Evolutionary conservation across 768 basidiomycete genomes (phyloP).

Genomic region (Podaxis carcinomalis): DNA sequence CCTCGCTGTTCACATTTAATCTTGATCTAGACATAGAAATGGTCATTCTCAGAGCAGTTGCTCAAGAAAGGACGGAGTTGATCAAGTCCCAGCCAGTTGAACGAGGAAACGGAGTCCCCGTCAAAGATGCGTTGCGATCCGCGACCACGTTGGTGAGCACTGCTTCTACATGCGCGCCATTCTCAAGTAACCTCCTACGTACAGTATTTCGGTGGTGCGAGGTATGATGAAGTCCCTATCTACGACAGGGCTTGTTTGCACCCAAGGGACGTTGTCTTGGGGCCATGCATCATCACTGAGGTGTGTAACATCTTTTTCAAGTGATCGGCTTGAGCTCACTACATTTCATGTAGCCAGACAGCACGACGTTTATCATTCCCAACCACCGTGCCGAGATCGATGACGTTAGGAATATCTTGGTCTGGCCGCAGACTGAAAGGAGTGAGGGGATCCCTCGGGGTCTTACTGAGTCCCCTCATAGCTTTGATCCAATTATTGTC

Average conservation of each 20-base stretch:
- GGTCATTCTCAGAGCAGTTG: constrained; percentile 20
- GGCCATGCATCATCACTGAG: constrained; percentile 24
- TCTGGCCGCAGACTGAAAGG: constrained; percentile 17
- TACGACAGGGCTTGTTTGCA: constrained; percentile 20
- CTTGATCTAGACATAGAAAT: constrained; percentile 23
- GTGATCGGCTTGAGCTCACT: background rate
- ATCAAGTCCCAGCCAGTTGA: background rate
- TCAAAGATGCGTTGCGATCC: background rate
- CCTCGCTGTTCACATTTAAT: constrained; percentile 22
- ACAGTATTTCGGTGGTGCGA: constrained; percentile 17
- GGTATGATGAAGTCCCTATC: constrained; percentile 20
- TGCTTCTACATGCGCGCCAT: too few species aligned
- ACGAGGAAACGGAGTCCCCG: background rate
- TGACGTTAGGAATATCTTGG: constrained; percentile 22
- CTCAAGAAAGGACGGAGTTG: constrained; percentile 15
- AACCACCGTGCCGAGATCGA: constrained; percentile 24
- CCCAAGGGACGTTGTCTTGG: constrained; percentile 18
- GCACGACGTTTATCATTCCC: constrained; percentile 22
- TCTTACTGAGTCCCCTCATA: background rate
- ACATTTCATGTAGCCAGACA: constrained; percentile 16
- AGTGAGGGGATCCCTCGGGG: background rate
- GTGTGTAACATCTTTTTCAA: constrained; percentile 2
- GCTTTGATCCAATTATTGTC: constrained; percentile 11
- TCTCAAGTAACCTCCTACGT: background rate
- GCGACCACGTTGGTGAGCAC: constrained; percentile 1